Evolutionary conservation across 306 rosid genomes (phyloP).

Genomic region (Ziziphus jujuba): DNA sequence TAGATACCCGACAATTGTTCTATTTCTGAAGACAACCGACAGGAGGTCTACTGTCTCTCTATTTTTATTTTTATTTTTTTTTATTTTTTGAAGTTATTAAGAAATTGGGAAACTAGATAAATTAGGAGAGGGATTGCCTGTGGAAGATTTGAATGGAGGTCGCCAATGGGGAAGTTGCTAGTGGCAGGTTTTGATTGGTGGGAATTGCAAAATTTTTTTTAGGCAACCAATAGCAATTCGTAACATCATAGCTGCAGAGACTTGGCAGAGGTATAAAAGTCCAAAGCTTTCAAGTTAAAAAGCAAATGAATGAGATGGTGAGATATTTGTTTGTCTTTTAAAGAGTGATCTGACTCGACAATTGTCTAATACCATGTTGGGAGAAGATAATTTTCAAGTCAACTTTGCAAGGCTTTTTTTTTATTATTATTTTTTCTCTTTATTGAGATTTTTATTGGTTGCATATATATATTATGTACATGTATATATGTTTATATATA

Average conservation of each 20-base stretch:
- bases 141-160: neutral
- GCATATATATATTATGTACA: too few species aligned
- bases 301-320: neutral
- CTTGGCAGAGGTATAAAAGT: neutral
- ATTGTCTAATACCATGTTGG: neutral
- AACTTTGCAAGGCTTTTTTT: neutral
- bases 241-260: neutral
- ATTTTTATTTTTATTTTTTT: neutral
- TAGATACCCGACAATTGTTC: neutral
- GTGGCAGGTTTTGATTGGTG: conserved; percentile 3
- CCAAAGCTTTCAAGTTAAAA: neutral
- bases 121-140: too few species aligned
- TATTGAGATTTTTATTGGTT: too few species aligned
- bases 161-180: neutral
- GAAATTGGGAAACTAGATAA: too few species aligned
- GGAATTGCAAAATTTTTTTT: neutral
- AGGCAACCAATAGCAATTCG: neutral
- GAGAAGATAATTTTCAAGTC: neutral
- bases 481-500: too few species aligned
- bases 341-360: neutral
- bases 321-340: neutral
- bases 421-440: too few species aligned
- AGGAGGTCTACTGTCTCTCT: neutral
- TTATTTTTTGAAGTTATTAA: too few species aligned
- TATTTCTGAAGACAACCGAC: neutral